Evolutionary conservation across 2,329 filamentous ascomycete species (phyloP).

Genomic region (Pezicula neosporulosa): DNA sequence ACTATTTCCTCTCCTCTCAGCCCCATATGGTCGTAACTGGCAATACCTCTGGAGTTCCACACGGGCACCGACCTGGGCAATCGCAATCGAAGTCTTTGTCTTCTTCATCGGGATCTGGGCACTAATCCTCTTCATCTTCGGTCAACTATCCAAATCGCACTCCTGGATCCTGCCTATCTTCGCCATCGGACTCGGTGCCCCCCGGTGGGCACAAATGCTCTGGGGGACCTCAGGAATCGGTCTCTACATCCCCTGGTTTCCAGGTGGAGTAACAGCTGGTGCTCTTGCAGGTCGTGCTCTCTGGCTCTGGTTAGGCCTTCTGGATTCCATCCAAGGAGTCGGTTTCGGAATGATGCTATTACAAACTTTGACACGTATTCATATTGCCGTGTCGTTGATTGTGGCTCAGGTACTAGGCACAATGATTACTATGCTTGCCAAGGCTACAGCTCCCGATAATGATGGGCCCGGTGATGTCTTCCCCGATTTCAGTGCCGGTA

Average conservation of each 20-base stretch:
- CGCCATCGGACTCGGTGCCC: constrained; percentile 61
- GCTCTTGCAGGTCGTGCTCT: constrained; percentile 53
- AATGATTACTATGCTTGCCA: constrained; percentile 56
- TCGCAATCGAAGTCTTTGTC: constrained; percentile 50
- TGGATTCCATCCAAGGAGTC: constrained; percentile 61
- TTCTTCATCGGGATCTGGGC: constrained; percentile 55
- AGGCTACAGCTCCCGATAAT: constrained; percentile 55
- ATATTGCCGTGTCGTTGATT: constrained; percentile 58
- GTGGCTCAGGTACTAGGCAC: constrained; percentile 58
- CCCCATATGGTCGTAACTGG: constrained; percentile 65
- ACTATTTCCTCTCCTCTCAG: constrained; percentile 63
- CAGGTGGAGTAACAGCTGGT: constrained; percentile 46
- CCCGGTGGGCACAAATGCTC: constrained; percentile 63
- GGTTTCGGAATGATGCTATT: constrained; percentile 65
- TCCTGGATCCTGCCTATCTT: constrained; percentile 65
- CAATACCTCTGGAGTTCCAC: constrained; percentile 32
- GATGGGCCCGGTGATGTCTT: constrained; percentile 59
- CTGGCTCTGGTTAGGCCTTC: constrained; percentile 64
- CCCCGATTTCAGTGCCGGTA: constrained; percentile 51
- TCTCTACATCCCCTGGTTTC: constrained; percentile 55
- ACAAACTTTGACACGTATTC: constrained; percentile 59
- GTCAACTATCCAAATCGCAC: constrained; percentile 54
- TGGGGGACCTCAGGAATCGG: constrained; percentile 60
- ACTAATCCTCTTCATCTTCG: constrained; percentile 45
- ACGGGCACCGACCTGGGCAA: constrained; percentile 50